phyloP scores from a whole-genome alignment of 1,139 yeast genomes.

The Casaregolazyma lundiana region DNA sequence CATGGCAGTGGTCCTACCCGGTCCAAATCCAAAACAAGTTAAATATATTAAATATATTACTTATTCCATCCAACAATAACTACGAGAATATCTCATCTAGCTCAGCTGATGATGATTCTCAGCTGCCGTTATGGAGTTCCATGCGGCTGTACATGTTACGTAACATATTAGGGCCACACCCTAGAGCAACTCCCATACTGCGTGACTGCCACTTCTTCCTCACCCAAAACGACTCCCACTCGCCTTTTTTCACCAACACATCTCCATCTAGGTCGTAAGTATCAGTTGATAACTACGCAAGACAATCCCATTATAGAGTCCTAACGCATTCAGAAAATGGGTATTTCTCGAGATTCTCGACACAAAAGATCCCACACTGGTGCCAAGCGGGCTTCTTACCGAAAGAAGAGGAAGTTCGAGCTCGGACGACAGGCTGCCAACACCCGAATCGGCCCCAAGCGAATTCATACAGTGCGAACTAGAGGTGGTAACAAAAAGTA shows the following conservation, averaged over 20 bases:
- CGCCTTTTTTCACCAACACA: slow-evolving; percentile 11
- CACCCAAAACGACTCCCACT: slow-evolving; percentile 10
- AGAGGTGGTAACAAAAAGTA: slow-evolving; percentile 99
- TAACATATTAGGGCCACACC: background rate
- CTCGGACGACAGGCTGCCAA: slow-evolving; percentile 99
- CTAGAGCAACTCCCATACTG: slow-evolving; percentile 3
- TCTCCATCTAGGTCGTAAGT: slow-evolving; percentile 1
- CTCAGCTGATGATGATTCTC: background rate
- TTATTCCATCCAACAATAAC: too few species aligned
- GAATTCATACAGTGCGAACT: slow-evolving; percentile 98
- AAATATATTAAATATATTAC: too few species aligned
- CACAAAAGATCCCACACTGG: slow-evolving; percentile 99
- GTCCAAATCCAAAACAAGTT: too few species aligned
- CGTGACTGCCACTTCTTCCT: slow-evolving; percentile 5
- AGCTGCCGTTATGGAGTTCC: background rate
- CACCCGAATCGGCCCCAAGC: slow-evolving; percentile 98
- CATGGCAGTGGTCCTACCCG: too few species aligned
- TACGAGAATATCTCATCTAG: too few species aligned
- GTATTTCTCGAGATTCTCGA: slow-evolving; percentile 99
- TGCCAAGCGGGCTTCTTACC: slow-evolving; percentile 99
- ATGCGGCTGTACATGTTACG: background rate
- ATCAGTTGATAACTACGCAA: background rate
- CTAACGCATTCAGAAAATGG: slow-evolving; percentile 48
- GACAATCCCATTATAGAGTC: too few species aligned
- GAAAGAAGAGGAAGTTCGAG: slow-evolving; percentile 99